phyloP scores from a whole-genome alignment of 495 filamentous ascomycete genomes.

The Hyaloscypha hepaticicola region DNA sequence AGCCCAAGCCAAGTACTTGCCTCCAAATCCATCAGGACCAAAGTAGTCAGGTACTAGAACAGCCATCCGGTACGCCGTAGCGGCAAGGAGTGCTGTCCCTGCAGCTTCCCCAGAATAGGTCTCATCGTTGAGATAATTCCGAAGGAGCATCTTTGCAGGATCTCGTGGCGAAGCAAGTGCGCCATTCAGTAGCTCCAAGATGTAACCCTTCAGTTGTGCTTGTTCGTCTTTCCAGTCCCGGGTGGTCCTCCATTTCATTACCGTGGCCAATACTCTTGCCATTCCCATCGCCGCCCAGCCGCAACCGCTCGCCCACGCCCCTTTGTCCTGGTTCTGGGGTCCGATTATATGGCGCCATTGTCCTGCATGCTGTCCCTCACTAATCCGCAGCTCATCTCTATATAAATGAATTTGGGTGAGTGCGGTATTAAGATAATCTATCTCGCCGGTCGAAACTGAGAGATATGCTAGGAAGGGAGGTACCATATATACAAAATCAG shows the following conservation, averaged over 20 bases:
- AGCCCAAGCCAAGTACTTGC: neutral
- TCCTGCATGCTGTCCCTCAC: too few species aligned
- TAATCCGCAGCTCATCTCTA: too few species aligned
- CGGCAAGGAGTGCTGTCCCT: neutral
- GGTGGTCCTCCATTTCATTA: neutral
- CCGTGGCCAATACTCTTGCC: neutral
- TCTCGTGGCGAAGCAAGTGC: neutral
- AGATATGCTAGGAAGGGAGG: too few species aligned
- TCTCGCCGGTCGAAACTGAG: too few species aligned
- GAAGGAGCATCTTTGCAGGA: neutral
- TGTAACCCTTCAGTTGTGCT: neutral
- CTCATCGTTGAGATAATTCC: neutral
- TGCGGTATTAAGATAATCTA: too few species aligned
- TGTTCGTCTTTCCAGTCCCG: neutral
- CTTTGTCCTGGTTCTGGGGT: too few species aligned
- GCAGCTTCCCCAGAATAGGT: constrained; percentile 1
- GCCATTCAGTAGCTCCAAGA: neutral
- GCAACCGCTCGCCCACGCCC: too few species aligned
- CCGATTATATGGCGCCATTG: too few species aligned
- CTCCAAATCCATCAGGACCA: too few species aligned
- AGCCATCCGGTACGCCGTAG: neutral
- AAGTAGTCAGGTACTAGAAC: neutral
- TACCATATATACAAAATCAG: too few species aligned
- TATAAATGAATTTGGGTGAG: too few species aligned
- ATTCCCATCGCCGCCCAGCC: neutral